These are phyloP conservation scores for Juglanconis juglandina DNA, from an alignment of 2,329 filamentous ascomycete species.

Conservation along the genomic window DNA sequence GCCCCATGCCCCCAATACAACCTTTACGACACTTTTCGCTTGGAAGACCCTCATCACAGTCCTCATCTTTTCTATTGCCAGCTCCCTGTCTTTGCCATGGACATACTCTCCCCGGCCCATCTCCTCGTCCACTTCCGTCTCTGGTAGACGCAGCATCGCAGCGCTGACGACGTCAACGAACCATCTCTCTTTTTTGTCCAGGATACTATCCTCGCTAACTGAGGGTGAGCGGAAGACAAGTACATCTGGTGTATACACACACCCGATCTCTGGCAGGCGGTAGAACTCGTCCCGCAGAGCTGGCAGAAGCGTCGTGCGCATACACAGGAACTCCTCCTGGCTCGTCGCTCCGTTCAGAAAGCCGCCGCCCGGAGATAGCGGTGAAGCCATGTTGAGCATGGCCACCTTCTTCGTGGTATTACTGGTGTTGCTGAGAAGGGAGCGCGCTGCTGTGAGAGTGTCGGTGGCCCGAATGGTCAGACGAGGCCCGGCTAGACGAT, in stretches of 20 bases:
- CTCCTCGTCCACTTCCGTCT: constrained; percentile 37
- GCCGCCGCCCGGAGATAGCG: constrained; percentile 58
- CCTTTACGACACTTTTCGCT: constrained; percentile 39
- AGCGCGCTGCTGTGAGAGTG: constrained; percentile 8
- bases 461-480: constrained; percentile 6
- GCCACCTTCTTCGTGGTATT: constrained; percentile 1
- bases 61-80: constrained; percentile 53
- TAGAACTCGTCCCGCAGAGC: constrained; percentile 58
- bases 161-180: constrained; percentile 58
- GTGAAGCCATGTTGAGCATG: constrained; percentile 35
- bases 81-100: constrained; percentile 46
- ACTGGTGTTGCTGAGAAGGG: neutral
- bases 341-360: constrained; percentile 56
- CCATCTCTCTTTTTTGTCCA: constrained; percentile 48
- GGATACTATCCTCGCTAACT: constrained; percentile 20
- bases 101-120: constrained; percentile 35
- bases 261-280: constrained; percentile 55
- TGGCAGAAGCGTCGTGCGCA: constrained; percentile 56
- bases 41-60: constrained; percentile 52
- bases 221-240: constrained; percentile 50
- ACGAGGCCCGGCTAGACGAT: neutral
- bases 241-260: constrained; percentile 55
- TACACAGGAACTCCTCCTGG: constrained; percentile 61
- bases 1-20: constrained; percentile 63
- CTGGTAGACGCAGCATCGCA: constrained; percentile 57